Base-by-base conservation (phyloP, 495 filamentous ascomycete species). In the Barbatosphaeria neglecta region DNA sequence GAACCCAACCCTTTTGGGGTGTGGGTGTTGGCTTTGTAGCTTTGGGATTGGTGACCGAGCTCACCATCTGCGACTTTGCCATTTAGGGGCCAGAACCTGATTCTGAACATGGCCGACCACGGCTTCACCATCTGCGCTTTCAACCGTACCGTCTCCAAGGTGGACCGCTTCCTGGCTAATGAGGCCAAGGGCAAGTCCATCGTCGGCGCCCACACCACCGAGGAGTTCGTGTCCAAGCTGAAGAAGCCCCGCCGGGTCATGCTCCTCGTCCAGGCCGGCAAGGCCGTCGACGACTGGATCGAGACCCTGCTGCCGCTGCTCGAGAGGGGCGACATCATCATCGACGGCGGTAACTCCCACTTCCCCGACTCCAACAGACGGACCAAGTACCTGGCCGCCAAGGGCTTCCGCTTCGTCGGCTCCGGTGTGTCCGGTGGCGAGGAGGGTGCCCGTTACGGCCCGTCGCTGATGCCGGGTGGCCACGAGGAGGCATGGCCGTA, bases 271-370 rank as follows among this genome's bases (percentile, higher is more conserved):
- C 90, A 93, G 82, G 92, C 92, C 59, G 92, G 92, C 62, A 87
- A 89, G 77, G 83, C 92, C 48, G 92, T 98, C 52, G 92, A 98
- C 66, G 84, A 92, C 74, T 97, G 95, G 82, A 97, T 98, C 66
- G 86, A 95, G 74, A 78, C 84, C 49, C 84, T 97, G 43, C 82
- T 98, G 40, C 88, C 89, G 43, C 82, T 85, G 65, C 74, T 90
- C 43, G 87, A 94, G 68, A 67, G 81, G 65, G 92, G 90, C 52
- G 92, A 98, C 69, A 94, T 98, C 75, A 92, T 98, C 74, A 97
- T 98, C 59, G 92, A 98, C 61, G 92, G 92, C 67, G 92, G 92
- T 54, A 98, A 98, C 81, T 97, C 93, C 41, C 92, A 98, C 74
- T 98, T 83, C 81, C 92, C 92, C 60, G 92, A 98, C 73, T 87